Conservation (phyloP, 2,329 filamentous ascomycete species). For the Alternaria brassicae region DNA sequence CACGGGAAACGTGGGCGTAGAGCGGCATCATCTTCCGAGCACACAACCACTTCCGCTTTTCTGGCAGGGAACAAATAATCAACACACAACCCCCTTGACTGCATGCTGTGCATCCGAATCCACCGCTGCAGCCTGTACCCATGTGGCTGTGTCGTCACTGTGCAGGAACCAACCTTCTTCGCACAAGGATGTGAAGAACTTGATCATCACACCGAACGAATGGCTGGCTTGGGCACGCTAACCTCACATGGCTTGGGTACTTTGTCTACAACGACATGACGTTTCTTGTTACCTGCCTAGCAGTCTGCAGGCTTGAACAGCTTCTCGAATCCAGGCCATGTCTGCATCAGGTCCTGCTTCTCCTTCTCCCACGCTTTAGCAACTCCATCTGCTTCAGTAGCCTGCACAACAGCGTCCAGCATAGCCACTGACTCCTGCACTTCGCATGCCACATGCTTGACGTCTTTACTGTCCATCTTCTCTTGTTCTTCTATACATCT, state of each 20-base stretch:
- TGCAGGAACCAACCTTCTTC: slow-evolving; percentile 1
- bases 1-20: not conserved
- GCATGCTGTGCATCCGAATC: not conserved
- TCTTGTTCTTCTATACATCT: slow-evolving; percentile 29
- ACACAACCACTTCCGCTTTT: not conserved
- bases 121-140: not conserved
- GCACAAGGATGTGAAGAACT: not conserved
- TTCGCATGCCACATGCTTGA: slow-evolving; percentile 22
- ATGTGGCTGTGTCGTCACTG: slow-evolving; percentile 13
- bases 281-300: not conserved
- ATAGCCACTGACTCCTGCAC: slow-evolving; percentile 37
- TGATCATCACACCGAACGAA: not conserved
- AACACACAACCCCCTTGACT: slow-evolving; percentile 1
- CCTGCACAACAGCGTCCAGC: slow-evolving; percentile 33
- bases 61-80: not conserved
- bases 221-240: not conserved
- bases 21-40: slow-evolving; percentile 4
- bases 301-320: slow-evolving; percentile 17
- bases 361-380: slow-evolving; percentile 23
- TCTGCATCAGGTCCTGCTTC: slow-evolving; percentile 18
- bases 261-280: no score
- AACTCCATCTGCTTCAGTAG: slow-evolving; percentile 18
- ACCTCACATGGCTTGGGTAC: not conserved
- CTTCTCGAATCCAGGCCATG: slow-evolving; percentile 8
- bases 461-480: slow-evolving; percentile 24